These are phyloP conservation scores for Rhodamnia rubescens DNA, from an alignment of 345 rosid genomes.

Conservation along the genomic window DNA sequence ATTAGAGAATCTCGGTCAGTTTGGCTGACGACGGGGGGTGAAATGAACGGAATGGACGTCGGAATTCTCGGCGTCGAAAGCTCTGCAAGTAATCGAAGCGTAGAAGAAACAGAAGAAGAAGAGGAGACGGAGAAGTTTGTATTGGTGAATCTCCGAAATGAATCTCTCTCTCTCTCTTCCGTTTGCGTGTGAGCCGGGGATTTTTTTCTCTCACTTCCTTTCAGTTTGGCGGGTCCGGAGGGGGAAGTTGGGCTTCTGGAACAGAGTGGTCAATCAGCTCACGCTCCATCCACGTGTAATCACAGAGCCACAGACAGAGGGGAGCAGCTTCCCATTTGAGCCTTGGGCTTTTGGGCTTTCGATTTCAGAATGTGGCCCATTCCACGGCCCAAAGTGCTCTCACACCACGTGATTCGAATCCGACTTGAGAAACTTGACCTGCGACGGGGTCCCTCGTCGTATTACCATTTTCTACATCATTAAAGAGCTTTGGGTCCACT, in stretches of 20 bases:
- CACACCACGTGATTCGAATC: background rate
- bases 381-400: background rate
- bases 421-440: background rate
- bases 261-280: background rate
- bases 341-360: background rate
- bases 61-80: constrained; percentile 16
- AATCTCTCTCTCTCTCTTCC: background rate
- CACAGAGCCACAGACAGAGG: background rate
- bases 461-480: background rate
- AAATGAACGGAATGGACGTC: background rate
- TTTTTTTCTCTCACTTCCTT: constrained; percentile 1
- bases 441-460: background rate
- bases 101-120: background rate
- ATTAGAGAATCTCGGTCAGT: background rate
- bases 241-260: background rate
- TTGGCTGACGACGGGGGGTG: background rate
- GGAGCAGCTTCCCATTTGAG: background rate
- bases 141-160: constrained; percentile 2
- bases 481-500: no score
- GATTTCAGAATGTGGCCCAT: background rate
- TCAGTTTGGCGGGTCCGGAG: background rate
- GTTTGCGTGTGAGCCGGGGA: background rate
- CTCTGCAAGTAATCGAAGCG: background rate
- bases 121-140: background rate
- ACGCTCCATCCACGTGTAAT: background rate